Percentiles rank a stretch among this genome's conserved stretches.
phyloP scores from a whole-genome alignment of 2,329 filamentous ascomycete species.

The Claviceps monticola region DNA sequence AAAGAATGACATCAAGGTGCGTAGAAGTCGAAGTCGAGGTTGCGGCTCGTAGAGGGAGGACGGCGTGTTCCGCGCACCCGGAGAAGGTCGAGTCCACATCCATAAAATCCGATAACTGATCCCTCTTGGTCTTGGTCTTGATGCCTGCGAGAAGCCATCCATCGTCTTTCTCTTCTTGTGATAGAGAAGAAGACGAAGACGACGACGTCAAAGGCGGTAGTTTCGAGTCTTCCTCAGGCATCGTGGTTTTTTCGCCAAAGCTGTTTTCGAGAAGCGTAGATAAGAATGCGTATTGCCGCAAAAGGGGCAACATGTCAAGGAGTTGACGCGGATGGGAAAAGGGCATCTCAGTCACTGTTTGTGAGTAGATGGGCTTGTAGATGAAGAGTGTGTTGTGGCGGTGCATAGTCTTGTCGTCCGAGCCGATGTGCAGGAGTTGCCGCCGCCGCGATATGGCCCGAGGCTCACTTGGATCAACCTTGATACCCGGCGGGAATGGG shows the following conservation, averaged over 20 bases:
- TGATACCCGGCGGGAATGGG: constrained; percentile 32
- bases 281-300: constrained; percentile 64
- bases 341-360: constrained; percentile 51
- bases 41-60: constrained; percentile 4
- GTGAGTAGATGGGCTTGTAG: constrained; percentile 59
- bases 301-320: constrained; percentile 54
- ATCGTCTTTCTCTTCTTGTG: constrained; percentile 3
- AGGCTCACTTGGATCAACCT: constrained; percentile 42
- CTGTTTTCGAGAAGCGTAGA: constrained; percentile 49
- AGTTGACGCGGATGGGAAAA: constrained; percentile 71
- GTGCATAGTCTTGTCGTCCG: constrained; percentile 19
- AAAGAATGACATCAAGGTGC: constrained; percentile 39
- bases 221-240: constrained; percentile 1
- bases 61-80: neutral
- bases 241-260: constrained; percentile 31
- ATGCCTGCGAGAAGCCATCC: constrained; percentile 2
- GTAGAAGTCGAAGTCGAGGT: constrained; percentile 5
- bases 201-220: neutral
- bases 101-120: constrained; percentile 22
- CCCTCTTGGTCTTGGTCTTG: constrained; percentile 17
- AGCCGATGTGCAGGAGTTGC: constrained; percentile 31
- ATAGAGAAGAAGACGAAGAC: neutral
- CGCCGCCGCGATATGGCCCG: constrained; percentile 39
- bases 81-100: neutral
- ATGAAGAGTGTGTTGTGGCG: constrained; percentile 53